phyloP scores from a whole-genome alignment of 108 stramenopile species.

The Mayamaea pseudoterrestris region DNA sequence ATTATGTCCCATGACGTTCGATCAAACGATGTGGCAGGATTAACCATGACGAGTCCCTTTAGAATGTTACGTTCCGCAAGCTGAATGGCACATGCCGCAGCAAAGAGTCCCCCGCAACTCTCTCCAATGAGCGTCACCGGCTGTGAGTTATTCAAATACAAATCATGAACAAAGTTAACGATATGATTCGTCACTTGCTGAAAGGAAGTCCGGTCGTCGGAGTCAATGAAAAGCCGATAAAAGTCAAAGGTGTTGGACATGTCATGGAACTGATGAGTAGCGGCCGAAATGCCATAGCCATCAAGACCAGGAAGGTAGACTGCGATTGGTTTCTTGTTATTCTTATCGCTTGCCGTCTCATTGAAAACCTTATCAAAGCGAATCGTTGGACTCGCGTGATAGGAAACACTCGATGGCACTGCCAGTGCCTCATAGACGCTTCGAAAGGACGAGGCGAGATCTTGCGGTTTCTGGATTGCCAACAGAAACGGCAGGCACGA shows the following conservation, averaged over 20 bases:
- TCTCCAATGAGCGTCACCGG: constrained; percentile 68
- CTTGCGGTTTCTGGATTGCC: no score
- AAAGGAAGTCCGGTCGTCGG: constrained; percentile 39
- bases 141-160: background rate
- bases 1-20: constrained; percentile 57
- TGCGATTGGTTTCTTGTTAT: constrained; percentile 24
- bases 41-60: constrained; percentile 68
- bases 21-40: constrained; percentile 86
- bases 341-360: constrained; percentile 2
- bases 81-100: constrained; percentile 54
- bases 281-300: constrained; percentile 76
- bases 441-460: background rate
- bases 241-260: constrained; percentile 60
- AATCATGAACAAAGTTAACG: constrained; percentile 22
- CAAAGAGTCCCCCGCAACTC: constrained; percentile 74
- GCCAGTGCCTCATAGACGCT: constrained; percentile 1
- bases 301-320: constrained; percentile 83
- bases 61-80: constrained; percentile 11
- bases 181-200: constrained; percentile 32
- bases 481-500: no score
- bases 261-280: constrained; percentile 61
- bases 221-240: constrained; percentile 55
- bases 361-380: constrained; percentile 13
- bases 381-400: constrained; percentile 11
- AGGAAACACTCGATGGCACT: background rate